Conservation (phyloP, 495 filamentous ascomycete species). For the Pseudevernia furfuracea region DNA sequence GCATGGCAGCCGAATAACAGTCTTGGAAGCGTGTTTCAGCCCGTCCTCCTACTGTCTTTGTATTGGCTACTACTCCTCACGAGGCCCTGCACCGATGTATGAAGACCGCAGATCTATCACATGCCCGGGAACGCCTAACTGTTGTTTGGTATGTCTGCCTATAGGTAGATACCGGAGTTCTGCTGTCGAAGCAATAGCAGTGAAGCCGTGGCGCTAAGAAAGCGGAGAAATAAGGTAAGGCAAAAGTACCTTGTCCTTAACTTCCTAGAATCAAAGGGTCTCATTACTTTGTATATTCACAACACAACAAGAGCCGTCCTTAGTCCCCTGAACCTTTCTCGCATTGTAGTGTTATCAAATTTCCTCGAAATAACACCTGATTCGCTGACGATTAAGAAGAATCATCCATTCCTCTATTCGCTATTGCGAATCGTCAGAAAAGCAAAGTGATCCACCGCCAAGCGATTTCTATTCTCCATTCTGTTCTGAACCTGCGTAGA, state of each 20-base stretch:
- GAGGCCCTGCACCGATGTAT: too few species aligned
- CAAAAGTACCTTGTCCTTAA: too few species aligned
- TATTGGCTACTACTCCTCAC: too few species aligned
- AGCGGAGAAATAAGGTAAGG: neutral
- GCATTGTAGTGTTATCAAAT: neutral
- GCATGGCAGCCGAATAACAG: neutral
- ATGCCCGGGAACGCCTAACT: neutral
- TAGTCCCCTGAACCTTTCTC: too few species aligned
- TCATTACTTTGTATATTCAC: neutral
- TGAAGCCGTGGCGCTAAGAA: neutral
- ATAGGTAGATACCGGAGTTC: neutral
- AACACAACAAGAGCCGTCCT: too few species aligned
- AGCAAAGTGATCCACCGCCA: neutral
- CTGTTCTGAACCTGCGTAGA: too few species aligned
- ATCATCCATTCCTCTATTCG: too few species aligned
- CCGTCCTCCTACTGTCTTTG: too few species aligned
- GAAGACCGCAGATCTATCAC: neutral
- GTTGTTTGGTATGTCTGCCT: neutral
- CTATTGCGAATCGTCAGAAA: neutral
- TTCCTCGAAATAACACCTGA: neutral
- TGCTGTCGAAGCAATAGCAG: neutral
- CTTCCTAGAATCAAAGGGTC: too few species aligned
- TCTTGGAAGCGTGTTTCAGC: too few species aligned
- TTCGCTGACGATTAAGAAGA: too few species aligned
- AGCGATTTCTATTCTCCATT: too few species aligned